Evolutionary conservation across 345 rosid genomes (phyloP), one percentile per base, ranked within the genome.

Genomic region (Boechera retrofracta): DNA sequence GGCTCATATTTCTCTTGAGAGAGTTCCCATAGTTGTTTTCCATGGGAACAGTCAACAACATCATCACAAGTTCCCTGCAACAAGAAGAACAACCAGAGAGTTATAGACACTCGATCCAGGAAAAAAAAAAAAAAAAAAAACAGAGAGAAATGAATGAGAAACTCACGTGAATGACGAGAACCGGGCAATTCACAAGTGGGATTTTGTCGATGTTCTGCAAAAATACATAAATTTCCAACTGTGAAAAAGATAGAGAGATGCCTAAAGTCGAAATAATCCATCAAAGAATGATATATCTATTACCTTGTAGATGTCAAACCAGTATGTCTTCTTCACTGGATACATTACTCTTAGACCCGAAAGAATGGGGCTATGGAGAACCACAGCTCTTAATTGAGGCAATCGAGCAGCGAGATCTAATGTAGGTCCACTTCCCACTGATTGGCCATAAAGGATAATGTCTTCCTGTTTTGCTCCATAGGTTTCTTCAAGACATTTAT

Each of bases 281-380:
- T 28, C 0, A 8, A 62, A 71, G 45, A 71, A 67, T 3, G 47
- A 31, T 18, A 26, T 70, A 48, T 67, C 9, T 39, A 26, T 52
- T 83, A 92, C 99, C 98, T 95, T 95, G 82, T 89, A 95, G 57
- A 95, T 95, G 84, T 93, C 99, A 35, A 95, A 95, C 99, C 98
- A 93, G 80, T 91, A 95, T 10, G 99, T 83, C 51, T 93, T 91
- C 87, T 89, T 95, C 21, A 95, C 98, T 64, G 98, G 93, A 84
- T 91, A 95, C 99, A 95, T 95, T 70, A 95, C 99, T 82, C 99
- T 87, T 64, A 95, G 82, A 33, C 99, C 99, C 0, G 99, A 95
- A 26, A 93, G 90, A 82, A 95, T 95, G 29, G 99, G 97, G 81
- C 99, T 93, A 67, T 95, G 99, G 71, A 95, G 85, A 72, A 93